Evolutionary conservation across 192 early-diverging fungal species (phyloP).

Genomic region (Linnemannia elongata): DNA sequence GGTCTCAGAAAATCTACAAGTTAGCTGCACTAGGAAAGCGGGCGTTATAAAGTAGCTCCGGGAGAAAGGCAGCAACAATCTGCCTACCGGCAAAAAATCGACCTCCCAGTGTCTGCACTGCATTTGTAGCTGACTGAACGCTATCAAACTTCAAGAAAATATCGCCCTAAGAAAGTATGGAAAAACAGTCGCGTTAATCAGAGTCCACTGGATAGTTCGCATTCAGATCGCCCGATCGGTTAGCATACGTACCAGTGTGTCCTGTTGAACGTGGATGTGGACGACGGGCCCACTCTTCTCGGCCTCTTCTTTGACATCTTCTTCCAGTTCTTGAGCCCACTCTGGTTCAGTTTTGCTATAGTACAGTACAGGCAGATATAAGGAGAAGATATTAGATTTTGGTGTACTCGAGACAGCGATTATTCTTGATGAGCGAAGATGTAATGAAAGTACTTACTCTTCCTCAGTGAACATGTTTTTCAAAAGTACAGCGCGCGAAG

Average conservation of each 20-base stretch:
- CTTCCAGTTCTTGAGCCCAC: conserved; percentile 89
- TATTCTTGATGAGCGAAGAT: background rate
- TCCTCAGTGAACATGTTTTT: conserved; percentile 91
- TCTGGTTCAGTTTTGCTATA: conserved; percentile 82
- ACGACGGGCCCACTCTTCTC: conserved; percentile 81
- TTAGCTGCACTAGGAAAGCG: conserved; percentile 73
- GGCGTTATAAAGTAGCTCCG: conserved; percentile 75
- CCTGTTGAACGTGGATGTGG: conserved; percentile 79
- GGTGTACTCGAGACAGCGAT: background rate
- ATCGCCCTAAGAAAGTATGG: conserved; percentile 69
- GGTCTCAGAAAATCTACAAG: conserved; percentile 45
- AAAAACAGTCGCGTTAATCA: background rate
- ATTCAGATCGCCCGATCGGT: background rate
- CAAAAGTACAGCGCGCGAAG: conserved; percentile 77
- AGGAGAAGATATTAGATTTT: conserved; percentile 4
- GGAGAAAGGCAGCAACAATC: conserved; percentile 72
- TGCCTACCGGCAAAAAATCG: conserved; percentile 94
- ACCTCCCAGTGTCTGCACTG: conserved; percentile 80
- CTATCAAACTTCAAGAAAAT: conserved; percentile 89
- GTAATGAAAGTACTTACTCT: conserved; percentile 69
- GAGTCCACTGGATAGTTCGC: background rate
- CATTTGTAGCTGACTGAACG: conserved; percentile 72
- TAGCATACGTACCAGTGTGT: conserved; percentile 64
- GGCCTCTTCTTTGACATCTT: conserved; percentile 90
- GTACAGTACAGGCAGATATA: background rate